phyloP scores from a whole-genome alignment of 306 rosid species.

The Carpinus viminea region DNA sequence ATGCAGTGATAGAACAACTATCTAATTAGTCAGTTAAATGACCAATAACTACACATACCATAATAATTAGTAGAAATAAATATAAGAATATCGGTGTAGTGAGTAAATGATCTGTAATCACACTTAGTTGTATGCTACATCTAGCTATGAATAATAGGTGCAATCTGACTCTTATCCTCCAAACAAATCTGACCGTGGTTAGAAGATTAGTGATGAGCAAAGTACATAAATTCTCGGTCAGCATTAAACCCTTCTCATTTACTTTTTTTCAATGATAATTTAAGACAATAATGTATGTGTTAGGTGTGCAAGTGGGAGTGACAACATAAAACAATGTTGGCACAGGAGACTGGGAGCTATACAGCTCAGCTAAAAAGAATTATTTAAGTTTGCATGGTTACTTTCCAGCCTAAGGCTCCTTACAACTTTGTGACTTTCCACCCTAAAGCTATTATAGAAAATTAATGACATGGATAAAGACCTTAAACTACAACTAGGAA shows the following conservation, averaged over 20 bases:
- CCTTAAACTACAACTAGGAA: background rate
- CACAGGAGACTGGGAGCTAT: background rate
- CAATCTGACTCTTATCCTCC: background rate
- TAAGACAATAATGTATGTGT: background rate
- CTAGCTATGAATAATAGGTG: background rate
- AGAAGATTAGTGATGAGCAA: background rate
- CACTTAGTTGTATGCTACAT: background rate
- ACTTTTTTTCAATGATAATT: background rate
- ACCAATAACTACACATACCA: background rate
- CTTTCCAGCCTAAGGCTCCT: background rate
- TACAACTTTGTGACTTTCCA: background rate
- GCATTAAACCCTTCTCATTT: background rate
- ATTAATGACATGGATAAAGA: background rate
- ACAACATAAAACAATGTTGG: background rate
- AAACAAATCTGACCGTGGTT: background rate
- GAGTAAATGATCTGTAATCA: slow-evolving; percentile 3
- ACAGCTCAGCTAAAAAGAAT: background rate
- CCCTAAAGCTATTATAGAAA: background rate
- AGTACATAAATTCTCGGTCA: background rate
- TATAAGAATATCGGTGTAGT: background rate
- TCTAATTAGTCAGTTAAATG: background rate
- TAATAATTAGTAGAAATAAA: background rate
- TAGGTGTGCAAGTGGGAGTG: background rate
- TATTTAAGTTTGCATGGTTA: background rate
- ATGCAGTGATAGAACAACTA: slow-evolving; percentile 16